Conservation (phyloP, 495 filamentous ascomycete species). For the Sporormia fimetaria region DNA sequence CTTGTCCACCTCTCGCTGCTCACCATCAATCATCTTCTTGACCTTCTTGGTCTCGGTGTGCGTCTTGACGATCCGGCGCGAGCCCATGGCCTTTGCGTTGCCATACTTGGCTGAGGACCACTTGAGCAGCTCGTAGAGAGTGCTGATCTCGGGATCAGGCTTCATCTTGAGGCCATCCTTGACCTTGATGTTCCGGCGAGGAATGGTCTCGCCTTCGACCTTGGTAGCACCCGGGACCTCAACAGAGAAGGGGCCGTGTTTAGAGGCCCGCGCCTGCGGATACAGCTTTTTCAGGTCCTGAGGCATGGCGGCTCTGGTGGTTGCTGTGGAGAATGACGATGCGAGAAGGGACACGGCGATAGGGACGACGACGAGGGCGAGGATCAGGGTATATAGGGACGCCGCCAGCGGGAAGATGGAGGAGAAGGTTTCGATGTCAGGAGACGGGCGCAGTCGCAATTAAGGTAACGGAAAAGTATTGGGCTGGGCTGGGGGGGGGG, state of each 20-base stretch:
- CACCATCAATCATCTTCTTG: constrained; percentile 89
- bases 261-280: constrained; percentile 51
- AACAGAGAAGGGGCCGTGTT: constrained; percentile 60
- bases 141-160: constrained; percentile 62
- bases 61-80: constrained; percentile 66
- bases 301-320: constrained; percentile 15
- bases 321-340: neutral
- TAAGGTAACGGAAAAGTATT: too few species aligned
- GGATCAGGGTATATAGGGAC: constrained; percentile 1
- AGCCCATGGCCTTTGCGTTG: constrained; percentile 76
- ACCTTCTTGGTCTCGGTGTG: constrained; percentile 93
- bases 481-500: too few species aligned
- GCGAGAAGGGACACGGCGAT: constrained; percentile 2
- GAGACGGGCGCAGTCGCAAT: too few species aligned
- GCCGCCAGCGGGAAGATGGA: constrained; percentile 21
- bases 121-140: constrained; percentile 75
- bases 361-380: constrained; percentile 6
- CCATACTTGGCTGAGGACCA: constrained; percentile 70
- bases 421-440: too few species aligned
- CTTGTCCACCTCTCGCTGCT: constrained; percentile 84
- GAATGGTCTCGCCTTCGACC: constrained; percentile 80
- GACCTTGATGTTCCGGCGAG: constrained; percentile 63
- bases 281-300: constrained; percentile 37
- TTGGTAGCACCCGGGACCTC: constrained; percentile 62
- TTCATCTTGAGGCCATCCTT: constrained; percentile 57